Conservation (phyloP, 2,329 filamentous ascomycete genomes). For the Ceratocystis harringtonii region DNA sequence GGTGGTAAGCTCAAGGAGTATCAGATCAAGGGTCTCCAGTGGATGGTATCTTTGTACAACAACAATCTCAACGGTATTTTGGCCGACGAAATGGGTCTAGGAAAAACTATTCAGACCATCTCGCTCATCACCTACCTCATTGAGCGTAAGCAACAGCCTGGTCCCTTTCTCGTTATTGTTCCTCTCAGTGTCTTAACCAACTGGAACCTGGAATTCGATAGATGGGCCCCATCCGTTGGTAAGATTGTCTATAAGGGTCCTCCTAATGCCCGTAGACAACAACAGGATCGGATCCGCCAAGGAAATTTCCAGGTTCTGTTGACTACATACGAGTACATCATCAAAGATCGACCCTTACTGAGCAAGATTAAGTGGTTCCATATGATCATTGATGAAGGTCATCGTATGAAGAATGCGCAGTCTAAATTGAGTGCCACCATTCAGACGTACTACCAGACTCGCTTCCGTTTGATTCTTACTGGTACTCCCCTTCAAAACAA, state of each 20-base stretch:
- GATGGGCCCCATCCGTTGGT: conserved; percentile 80
- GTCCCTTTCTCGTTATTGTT: conserved; percentile 91
- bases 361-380: conserved; percentile 99
- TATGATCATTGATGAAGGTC: conserved; percentile 99
- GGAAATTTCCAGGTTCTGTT: conserved; percentile 91
- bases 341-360: conserved; percentile 88
- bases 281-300: conserved; percentile 86
- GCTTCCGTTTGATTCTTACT: conserved; percentile 91
- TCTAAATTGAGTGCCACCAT: conserved; percentile 94
- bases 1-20: conserved; percentile 94
- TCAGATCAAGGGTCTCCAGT: conserved; percentile 94
- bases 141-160: conserved; percentile 80
- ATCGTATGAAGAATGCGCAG: conserved; percentile 97
- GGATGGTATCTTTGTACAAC: conserved; percentile 99
- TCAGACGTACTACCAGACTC: conserved; percentile 84
- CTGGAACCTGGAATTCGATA: conserved; percentile 97
- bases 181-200: conserved; percentile 94
- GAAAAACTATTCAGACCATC: conserved; percentile 98
- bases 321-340: conserved; percentile 98
- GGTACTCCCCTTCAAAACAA: conserved; percentile 98
- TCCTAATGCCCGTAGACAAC: conserved; percentile 70
- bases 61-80: conserved; percentile 99
- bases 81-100: conserved; percentile 98
- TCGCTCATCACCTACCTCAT: conserved; percentile 95
- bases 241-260: conserved; percentile 96